Base-by-base conservation (phyloP, 441 rosid genomes). In the Syzygium syzygioides region DNA sequence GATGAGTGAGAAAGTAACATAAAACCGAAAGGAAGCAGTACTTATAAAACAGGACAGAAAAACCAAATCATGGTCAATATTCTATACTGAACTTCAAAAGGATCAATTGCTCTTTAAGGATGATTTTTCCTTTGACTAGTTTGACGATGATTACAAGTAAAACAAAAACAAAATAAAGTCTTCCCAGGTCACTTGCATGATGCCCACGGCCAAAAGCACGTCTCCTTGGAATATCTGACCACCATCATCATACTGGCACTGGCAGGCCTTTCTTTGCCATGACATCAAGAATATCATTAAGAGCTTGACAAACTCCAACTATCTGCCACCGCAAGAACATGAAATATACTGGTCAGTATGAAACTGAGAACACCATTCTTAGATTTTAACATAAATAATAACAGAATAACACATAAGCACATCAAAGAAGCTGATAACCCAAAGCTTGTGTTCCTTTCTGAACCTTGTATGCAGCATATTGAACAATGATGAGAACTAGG, bases 191-290 rank as follows among this genome's bases (percentile, higher is more conserved):
- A 41, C 50, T 41, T 41, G 52, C 83, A 76, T 37, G 28, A 76
- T 76, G 23, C 26, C 52, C 50, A 3, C 52, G 8, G 6, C n/a
- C 9, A 23, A 41, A 76, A 76, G n/a, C 83, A 37, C 3, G 52
- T 32, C 80, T 20, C 79, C 79, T 34, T 19, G 48, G 25, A 34
- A 68, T 68, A 68, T 68, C 79, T 68, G 17, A 23, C 17, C 83
- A 26, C 52, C 87, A 76, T 79, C 55, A 71, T 93, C 92, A 96
- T 86, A 96, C 97, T 18, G 98, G 98, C 91, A 98, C 95, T 14
- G 96, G 89, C 91, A 97, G 88, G 93, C 99, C 98, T 93, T 94
- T 97, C 95, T 96, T 95, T 30, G 97, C 98, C 98, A 97, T 96
- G 91, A 96, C 93, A 86, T 96, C 99, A 57, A 97, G 95, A 87